Percentiles rank a stretch among this genome's conserved stretches.
Evolutionary conservation across 2,329 filamentous ascomycete species (phyloP).

Genomic region (Onygenales sp.): DNA sequence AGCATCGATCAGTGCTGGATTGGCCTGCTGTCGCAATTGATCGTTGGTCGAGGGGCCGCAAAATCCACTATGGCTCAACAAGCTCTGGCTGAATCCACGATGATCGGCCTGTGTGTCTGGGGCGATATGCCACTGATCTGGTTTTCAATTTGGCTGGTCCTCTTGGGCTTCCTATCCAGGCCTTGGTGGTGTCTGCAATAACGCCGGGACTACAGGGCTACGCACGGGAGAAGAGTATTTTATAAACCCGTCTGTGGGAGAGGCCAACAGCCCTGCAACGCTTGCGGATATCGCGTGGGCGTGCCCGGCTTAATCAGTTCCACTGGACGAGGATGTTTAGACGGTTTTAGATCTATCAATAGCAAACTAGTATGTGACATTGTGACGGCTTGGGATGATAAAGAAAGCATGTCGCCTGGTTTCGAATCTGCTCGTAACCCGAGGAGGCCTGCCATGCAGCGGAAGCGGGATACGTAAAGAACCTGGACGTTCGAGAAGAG

Average conservation of each 20-base stretch:
- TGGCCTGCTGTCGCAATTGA: too few species aligned
- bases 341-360: slow-evolving; percentile 1
- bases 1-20: not conserved
- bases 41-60: not conserved
- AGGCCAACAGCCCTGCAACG: not conserved
- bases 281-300: not conserved
- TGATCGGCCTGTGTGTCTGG: not conserved
- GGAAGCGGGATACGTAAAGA: not conserved
- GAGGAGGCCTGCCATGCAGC: not conserved
- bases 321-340: not conserved
- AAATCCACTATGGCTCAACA: not conserved
- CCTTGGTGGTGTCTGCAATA: too few species aligned
- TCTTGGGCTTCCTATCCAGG: too few species aligned
- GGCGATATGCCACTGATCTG: not conserved
- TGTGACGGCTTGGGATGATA: not conserved
- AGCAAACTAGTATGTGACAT: not conserved
- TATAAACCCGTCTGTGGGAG: too few species aligned
- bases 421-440: not conserved
- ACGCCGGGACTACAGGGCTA: too few species aligned
- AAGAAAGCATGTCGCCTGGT: not conserved
- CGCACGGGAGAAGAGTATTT: too few species aligned
- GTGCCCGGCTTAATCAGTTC: not conserved
- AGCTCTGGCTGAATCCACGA: not conserved
- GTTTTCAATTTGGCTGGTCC: not conserved
- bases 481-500: too few species aligned